Evolutionary conservation across 2,329 filamentous ascomycete species (phyloP).

Genomic region (Aotearoamyces nothofagi): DNA sequence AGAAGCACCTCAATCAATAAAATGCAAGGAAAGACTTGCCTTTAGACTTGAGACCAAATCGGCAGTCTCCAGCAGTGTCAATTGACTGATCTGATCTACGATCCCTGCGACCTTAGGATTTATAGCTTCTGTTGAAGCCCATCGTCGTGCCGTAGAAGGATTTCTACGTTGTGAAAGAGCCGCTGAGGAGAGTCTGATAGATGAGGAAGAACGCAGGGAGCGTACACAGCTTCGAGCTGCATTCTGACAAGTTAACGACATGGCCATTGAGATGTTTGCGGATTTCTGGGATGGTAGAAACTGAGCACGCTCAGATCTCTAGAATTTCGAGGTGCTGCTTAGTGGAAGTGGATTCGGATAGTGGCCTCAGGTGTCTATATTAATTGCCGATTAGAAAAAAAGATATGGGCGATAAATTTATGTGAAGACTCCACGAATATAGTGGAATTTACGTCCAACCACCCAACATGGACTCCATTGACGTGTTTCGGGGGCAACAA

Average conservation of each 20-base stretch:
- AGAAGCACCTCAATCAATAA: no score
- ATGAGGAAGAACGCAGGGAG: constrained; percentile 36
- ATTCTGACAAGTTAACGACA: constrained; percentile 48
- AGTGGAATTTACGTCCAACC: constrained; percentile 4
- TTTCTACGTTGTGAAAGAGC: constrained; percentile 30
- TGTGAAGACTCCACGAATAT: no score
- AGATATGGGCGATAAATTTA: constrained; percentile 6
- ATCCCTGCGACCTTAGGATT: constrained; percentile 91
- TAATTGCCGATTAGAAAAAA: constrained; percentile 1
- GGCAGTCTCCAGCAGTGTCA: constrained; percentile 94
- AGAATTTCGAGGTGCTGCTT: no score
- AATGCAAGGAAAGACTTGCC: constrained; percentile 39
- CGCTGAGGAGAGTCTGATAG: constrained; percentile 29
- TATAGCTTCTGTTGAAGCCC: constrained; percentile 70
- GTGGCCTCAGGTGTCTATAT: constrained; percentile 1
- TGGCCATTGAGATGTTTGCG: constrained; percentile 19
- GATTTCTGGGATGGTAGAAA: no score
- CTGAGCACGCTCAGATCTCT: no score
- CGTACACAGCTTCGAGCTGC: constrained; percentile 50
- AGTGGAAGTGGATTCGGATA: no score
- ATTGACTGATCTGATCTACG: constrained; percentile 96
- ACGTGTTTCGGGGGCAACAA: constrained; percentile 37
- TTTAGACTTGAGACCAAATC: constrained; percentile 91
- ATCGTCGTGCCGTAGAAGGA: constrained; percentile 47
- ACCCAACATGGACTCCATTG: constrained; percentile 35